Percentiles rank a stretch among this genome's conserved stretches.
Conservation (phyloP, 1,284 basidiomycete species). For the Wolfiporia cocos region DNA sequence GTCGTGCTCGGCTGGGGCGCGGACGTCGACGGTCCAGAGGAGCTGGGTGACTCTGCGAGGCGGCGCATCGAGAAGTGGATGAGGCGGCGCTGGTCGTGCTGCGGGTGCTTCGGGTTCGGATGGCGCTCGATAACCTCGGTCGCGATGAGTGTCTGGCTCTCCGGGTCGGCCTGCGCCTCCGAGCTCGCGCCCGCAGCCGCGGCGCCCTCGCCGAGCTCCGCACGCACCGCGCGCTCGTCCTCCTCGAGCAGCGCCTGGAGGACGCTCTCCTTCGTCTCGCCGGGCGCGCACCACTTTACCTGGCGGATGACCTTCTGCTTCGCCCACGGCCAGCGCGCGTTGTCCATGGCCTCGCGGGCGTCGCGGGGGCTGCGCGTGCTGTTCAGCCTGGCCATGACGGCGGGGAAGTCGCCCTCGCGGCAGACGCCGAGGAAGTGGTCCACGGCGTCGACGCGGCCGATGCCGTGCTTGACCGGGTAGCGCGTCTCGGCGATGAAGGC, state of each 20-base stretch:
- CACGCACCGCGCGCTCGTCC: background rate
- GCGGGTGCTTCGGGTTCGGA: background rate
- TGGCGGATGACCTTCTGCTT: constrained; percentile 9
- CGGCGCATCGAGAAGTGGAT: constrained; percentile 5
- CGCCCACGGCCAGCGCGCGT: constrained; percentile 33
- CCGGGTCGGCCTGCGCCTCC: background rate
- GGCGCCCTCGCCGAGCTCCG: background rate
- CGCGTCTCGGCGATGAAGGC: constrained; percentile 35
- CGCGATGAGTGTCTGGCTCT: too few species aligned
- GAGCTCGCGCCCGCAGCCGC: background rate
- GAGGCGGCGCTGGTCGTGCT: constrained; percentile 2
- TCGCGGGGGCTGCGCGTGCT: constrained; percentile 14
- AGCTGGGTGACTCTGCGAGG: too few species aligned
- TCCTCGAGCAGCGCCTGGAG: background rate
- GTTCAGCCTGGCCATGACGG: constrained; percentile 27
- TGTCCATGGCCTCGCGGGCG: constrained; percentile 29
- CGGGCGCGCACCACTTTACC: constrained; percentile 24
- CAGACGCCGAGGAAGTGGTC: constrained; percentile 33
- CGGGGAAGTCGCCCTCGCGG: constrained; percentile 27
- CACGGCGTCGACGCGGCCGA: constrained; percentile 27
- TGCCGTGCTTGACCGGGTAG: constrained; percentile 25
- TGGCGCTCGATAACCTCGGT: too few species aligned
- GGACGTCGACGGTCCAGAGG: too few species aligned
- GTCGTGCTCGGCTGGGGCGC: constrained; percentile 5
- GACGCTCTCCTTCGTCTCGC: constrained; percentile 9